A percentile compares a stretch with the other conserved stretches of the same genome.
These are phyloP conservation scores for Pichia nanzhaoensis DNA, from an alignment of 805 yeast species.

Conservation along the genomic window DNA sequence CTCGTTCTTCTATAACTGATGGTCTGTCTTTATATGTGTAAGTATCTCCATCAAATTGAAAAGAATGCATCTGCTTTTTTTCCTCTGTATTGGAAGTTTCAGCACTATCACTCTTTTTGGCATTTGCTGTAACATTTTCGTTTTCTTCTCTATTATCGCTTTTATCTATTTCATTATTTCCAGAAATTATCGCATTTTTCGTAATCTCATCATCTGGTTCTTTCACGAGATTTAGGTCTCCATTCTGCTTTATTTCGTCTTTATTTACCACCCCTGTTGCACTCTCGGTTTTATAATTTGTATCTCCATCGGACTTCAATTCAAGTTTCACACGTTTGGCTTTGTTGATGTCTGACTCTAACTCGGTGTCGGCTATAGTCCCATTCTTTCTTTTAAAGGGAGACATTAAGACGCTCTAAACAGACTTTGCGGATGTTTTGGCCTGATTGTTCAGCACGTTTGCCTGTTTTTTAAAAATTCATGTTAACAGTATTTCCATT, in stretches of 20 bases:
- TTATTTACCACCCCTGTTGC: too few species aligned
- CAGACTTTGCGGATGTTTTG: not conserved
- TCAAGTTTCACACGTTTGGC: not conserved
- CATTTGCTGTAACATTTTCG: conserved; percentile 18
- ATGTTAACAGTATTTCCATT: too few species aligned
- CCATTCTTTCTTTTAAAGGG: not conserved
- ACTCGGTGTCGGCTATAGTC: not conserved
- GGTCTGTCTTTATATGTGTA: conserved; percentile 89
- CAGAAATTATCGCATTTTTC: too few species aligned
- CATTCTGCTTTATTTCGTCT: too few species aligned
- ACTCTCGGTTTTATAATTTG: not conserved
- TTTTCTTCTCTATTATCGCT: conserved; percentile 7
- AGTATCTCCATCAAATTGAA: conserved; percentile 67
- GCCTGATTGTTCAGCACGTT: too few species aligned
- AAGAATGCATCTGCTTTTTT: conserved; percentile 37
- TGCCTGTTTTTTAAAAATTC: too few species aligned
- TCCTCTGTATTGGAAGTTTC: conserved; percentile 32
- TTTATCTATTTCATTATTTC: conserved; percentile 2
- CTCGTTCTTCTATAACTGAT: conserved; percentile 88
- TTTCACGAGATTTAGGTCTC: too few species aligned
- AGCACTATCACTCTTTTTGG: conserved; percentile 11
- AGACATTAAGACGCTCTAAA: not conserved
- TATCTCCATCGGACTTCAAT: not conserved
- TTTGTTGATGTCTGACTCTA: not conserved
- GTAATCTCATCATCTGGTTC: too few species aligned